These are phyloP conservation scores for Suillus decipiens DNA, from an alignment of 768 basidiomycete genomes.

Conservation along the genomic window DNA sequence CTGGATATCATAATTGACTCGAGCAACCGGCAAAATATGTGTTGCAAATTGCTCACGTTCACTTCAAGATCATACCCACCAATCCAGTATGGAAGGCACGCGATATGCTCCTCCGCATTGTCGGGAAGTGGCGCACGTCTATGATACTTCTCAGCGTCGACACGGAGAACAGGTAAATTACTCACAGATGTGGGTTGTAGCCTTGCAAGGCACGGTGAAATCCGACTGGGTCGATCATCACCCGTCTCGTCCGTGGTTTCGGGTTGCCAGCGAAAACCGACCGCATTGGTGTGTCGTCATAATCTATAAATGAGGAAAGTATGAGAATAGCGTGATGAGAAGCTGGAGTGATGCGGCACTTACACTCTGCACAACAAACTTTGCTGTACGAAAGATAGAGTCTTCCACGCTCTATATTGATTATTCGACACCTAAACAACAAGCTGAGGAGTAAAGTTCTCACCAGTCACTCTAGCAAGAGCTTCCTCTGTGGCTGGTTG, in stretches of 20 bases:
- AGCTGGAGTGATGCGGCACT: neutral
- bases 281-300: neutral
- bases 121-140: constrained; percentile 1
- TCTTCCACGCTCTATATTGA: constrained; percentile 2
- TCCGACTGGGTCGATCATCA: constrained; percentile 5
- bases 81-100: constrained; percentile 5
- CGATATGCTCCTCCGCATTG: neutral
- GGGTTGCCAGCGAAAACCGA: neutral
- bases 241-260: neutral
- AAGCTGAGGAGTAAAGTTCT: neutral
- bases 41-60: neutral
- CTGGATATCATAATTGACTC: neutral
- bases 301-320: neutral
- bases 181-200: constrained; percentile 3
- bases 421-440: neutral
- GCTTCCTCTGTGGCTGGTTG: constrained; percentile 1
- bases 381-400: constrained; percentile 4
- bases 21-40: neutral
- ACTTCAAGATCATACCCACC: constrained; percentile 1
- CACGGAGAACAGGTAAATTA: neutral
- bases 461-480: constrained; percentile 1
- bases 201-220: neutral
- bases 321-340: neutral
- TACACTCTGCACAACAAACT: constrained; percentile 2
- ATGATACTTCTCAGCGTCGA: neutral